Evolutionary conservation across 768 basidiomycete species (phyloP), one percentile per base, ranked within the genome.

Genomic region (Mycena olivaceomarginata): DNA sequence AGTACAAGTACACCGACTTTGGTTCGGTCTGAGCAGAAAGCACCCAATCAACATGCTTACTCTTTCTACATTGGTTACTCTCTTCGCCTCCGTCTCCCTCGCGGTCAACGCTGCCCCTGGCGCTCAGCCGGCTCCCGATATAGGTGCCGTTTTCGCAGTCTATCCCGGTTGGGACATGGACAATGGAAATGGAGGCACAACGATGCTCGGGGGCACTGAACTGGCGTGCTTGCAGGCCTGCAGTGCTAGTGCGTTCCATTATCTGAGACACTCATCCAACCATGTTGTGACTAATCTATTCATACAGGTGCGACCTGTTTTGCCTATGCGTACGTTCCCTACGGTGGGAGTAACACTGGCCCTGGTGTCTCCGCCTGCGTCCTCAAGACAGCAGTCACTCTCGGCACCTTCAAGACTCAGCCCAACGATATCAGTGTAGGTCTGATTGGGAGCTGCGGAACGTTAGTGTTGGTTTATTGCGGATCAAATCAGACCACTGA

Each of bases 391-490:
- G 12, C 25, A 4, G n/a, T 67, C 4, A n/a, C 37, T 53, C 5
- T 67, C 31, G 53, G 18, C 31, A 39, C 31, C 31, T 53, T 67
- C 31, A n/a, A 37, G 37, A 22, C 8, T 53, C 41, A 22, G 48
- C 1, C 20, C 48, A 4, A 8, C 15, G 67, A 51, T n/a, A 25
- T 45, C 48, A 67, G 15, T 67, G 25, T 53, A 16, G 67, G 67
- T 22, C 46, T 67, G 31, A 13, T 25, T 25, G 67, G 67, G 51
- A 7, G 31, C 31, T 67, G 67, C n/a, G 67, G 48, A 40, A 67
- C 67, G 67, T 67, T 9, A 53, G 67, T 31, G 31, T 31, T 31
- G 31, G 31, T 31, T 31, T 31, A 31, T 31, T 31, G 31, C 31
- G 31, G 31, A 31, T 31, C 31, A 31, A 31, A 31, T 31, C 31